These are phyloP conservation scores for Garcileccinum viscosum DNA, from an alignment of 1,284 basidiomycete genomes.

Conservation along the genomic window DNA sequence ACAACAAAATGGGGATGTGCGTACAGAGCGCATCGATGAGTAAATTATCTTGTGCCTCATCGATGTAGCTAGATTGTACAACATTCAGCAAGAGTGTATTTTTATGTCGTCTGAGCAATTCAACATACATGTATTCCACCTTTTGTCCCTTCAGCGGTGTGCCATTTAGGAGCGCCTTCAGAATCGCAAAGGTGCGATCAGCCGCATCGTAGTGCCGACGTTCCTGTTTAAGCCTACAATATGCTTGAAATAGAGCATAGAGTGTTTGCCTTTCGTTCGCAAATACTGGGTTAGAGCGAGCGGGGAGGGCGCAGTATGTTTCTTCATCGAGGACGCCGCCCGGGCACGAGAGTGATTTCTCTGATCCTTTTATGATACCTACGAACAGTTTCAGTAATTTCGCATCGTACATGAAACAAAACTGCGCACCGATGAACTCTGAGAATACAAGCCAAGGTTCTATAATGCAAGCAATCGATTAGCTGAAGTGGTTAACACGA, in stretches of 20 bases:
- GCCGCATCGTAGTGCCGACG: constrained; percentile 63
- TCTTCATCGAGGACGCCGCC: constrained; percentile 49
- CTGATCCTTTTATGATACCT: constrained; percentile 76
- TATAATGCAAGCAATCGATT: constrained; percentile 28
- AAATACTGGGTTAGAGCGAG: constrained; percentile 61
- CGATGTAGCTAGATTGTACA: constrained; percentile 60
- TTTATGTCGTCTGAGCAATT: neutral
- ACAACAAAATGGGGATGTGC: constrained; percentile 17
- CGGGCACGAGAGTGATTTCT: constrained; percentile 46
- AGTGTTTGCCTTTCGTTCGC: constrained; percentile 52
- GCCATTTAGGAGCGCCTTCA: constrained; percentile 44
- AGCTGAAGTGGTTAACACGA: neutral
- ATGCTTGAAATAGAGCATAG: constrained; percentile 63
- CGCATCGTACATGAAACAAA: neutral
- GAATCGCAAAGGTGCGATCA: constrained; percentile 66
- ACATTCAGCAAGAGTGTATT: constrained; percentile 1
- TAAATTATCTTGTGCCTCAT: constrained; percentile 77
- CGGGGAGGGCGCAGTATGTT: constrained; percentile 55
- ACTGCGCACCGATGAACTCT: constrained; percentile 65
- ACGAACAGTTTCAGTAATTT: neutral
- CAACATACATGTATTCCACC: constrained; percentile 63
- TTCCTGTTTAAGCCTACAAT: constrained; percentile 53
- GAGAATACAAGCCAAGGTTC: constrained; percentile 70
- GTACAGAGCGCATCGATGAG: constrained; percentile 68
- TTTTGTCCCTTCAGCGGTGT: constrained; percentile 46